Percentiles rank a stretch among this genome's conserved stretches.
These are phyloP conservation scores for Clarkia xantiana DNA, from an alignment of 345 rosid genomes.

Conservation along the genomic window DNA sequence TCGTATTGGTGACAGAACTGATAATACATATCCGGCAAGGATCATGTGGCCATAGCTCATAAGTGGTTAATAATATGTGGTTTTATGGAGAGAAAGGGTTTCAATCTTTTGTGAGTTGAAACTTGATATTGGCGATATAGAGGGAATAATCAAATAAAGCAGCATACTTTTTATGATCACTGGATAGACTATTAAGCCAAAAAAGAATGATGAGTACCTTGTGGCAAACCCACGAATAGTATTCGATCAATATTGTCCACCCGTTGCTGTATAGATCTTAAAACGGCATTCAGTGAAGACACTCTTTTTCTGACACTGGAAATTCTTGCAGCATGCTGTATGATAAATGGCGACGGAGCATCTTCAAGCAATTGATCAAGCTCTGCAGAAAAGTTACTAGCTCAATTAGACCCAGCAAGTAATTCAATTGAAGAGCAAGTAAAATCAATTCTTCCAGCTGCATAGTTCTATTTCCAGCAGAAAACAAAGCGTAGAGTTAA, in stretches of 20 bases:
- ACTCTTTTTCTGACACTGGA: constrained; percentile 59
- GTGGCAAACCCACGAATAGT: constrained; percentile 31
- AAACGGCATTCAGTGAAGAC: constrained; percentile 39
- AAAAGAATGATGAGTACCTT: constrained; percentile 20
- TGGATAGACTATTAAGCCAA: not conserved
- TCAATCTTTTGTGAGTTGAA: no score
- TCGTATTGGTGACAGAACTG: no score
- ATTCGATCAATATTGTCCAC: constrained; percentile 60
- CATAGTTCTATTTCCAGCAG: not conserved
- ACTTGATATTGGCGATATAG: no score
- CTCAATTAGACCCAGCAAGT: not conserved
- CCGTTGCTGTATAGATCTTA: constrained; percentile 56
- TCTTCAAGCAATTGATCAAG: constrained; percentile 78
- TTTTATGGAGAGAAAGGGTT: no score
- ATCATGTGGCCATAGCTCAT: no score
- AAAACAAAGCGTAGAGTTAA: not conserved
- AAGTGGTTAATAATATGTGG: no score
- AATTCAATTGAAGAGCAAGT: not conserved
- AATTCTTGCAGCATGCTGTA: constrained; percentile 73
- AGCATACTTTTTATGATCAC: not conserved
- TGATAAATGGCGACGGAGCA: constrained; percentile 64
- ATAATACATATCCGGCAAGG: no score
- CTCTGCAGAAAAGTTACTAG: constrained; percentile 25
- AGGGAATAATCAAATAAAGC: no score
- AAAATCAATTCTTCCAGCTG: not conserved